These are phyloP conservation scores for Gryganskiella cystojenkinii DNA, from an alignment of 192 early-diverging fungal genomes.

Conservation along the genomic window DNA sequence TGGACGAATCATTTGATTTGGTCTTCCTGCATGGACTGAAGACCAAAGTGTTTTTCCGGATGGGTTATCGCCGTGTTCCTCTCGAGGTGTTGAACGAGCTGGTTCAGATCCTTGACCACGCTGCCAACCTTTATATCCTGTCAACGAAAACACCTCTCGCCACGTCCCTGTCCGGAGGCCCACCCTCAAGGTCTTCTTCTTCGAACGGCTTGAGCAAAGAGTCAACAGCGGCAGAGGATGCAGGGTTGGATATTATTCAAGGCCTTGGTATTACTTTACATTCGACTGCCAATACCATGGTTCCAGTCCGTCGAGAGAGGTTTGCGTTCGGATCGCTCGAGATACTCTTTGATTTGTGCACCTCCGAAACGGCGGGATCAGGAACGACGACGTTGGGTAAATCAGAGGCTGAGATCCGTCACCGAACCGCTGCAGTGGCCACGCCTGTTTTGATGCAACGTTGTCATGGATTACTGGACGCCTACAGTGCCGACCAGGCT, in stretches of 20 bases:
- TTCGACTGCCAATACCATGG: slow-evolving; percentile 64
- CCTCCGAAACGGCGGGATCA: slow-evolving; percentile 14
- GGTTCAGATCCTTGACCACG: slow-evolving; percentile 67
- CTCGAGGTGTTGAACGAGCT: slow-evolving; percentile 63
- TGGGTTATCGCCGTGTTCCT: slow-evolving; percentile 73
- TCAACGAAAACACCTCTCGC: slow-evolving; percentile 20
- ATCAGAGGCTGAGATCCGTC: slow-evolving; percentile 51
- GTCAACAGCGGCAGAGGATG: slow-evolving; percentile 2
- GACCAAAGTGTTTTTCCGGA: slow-evolving; percentile 71
- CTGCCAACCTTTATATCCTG: slow-evolving; percentile 51
- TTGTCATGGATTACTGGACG: slow-evolving; percentile 65
- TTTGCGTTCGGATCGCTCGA: slow-evolving; percentile 75
- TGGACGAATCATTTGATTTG: slow-evolving; percentile 82
- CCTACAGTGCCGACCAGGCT: slow-evolving; percentile 73
- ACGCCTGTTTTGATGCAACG: slow-evolving; percentile 72
- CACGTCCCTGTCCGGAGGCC: neutral
- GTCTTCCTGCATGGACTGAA: slow-evolving; percentile 72
- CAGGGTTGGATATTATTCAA: slow-evolving; percentile 32
- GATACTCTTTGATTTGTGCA: slow-evolving; percentile 74
- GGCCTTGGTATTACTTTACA: slow-evolving; percentile 43
- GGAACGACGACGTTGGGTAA: neutral
- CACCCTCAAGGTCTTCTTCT: neutral
- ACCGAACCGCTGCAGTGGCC: slow-evolving; percentile 69
- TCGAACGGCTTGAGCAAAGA: neutral
- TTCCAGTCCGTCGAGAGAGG: slow-evolving; percentile 69